These are phyloP conservation scores for Paramecium sexaurelia DNA, from an alignment of 73 alveolate genomes.

Conservation along the genomic window DNA sequence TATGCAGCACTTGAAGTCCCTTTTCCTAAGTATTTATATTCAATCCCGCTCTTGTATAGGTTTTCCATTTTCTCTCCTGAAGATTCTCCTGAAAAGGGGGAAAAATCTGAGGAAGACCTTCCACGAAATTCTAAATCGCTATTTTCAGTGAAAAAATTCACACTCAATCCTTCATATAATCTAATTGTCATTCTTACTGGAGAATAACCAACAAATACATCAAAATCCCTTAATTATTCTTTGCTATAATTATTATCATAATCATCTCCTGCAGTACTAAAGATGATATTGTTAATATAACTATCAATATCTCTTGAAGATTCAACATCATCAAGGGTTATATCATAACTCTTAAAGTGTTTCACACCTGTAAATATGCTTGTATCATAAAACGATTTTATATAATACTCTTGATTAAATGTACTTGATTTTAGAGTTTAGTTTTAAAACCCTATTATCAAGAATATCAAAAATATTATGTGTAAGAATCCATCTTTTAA, in stretches of 20 bases:
- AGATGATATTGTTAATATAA: background rate
- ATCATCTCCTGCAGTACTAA: background rate
- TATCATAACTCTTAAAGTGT: background rate
- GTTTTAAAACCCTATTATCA: constrained; percentile 16
- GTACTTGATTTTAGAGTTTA: constrained; percentile 3
- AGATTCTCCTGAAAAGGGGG: background rate
- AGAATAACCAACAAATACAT: constrained; percentile 15
- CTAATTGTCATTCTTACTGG: constrained; percentile 23
- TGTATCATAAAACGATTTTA: background rate
- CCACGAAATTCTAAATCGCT: background rate
- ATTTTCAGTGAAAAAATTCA: constrained; percentile 1
- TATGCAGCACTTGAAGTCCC: background rate
- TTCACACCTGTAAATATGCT: background rate
- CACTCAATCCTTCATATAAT: background rate
- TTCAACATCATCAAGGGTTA: background rate
- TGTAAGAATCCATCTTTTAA: constrained; percentile 41
- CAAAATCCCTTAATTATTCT: constrained; percentile 25
- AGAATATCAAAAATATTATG: background rate
- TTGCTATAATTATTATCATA: background rate
- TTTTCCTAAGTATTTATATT: background rate
- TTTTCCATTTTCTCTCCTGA: background rate
- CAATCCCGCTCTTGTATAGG: background rate
- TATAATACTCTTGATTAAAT: background rate
- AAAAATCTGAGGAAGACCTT: background rate
- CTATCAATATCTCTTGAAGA: background rate